A percentile compares a stretch with the other conserved stretches of the same genome.
Conservation (phyloP, 1,284 basidiomycete genomes). For the Fistulinella staudtii region DNA sequence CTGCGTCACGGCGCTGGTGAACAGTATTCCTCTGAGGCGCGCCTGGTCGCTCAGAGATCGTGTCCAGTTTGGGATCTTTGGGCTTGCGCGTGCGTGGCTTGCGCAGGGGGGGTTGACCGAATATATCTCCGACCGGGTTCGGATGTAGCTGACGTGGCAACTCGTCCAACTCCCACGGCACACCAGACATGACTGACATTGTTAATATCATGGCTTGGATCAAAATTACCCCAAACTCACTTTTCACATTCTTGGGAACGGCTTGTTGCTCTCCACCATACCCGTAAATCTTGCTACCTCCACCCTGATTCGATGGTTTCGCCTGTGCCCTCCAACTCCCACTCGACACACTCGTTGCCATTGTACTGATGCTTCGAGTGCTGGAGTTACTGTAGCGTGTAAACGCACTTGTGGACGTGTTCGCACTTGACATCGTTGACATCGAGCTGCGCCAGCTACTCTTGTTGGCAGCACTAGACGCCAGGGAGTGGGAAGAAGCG, state of each 20-base stretch:
- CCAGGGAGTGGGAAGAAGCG: slow-evolving; percentile 12
- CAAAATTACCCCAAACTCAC: slow-evolving; percentile 43
- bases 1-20: slow-evolving; percentile 47
- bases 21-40: slow-evolving; percentile 22
- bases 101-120: slow-evolving; percentile 55
- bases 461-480: slow-evolving; percentile 28
- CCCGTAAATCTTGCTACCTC: slow-evolving; percentile 16
- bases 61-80: slow-evolving; percentile 62
- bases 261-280: slow-evolving; percentile 27
- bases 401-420: slow-evolving; percentile 65
- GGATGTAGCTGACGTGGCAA: slow-evolving; percentile 60
- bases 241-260: slow-evolving; percentile 73
- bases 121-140: slow-evolving; percentile 59
- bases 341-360: slow-evolving; percentile 70
- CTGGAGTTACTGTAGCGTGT: slow-evolving; percentile 77
- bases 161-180: slow-evolving; percentile 68
- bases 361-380: slow-evolving; percentile 65
- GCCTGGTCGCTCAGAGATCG: slow-evolving; percentile 65
- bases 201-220: slow-evolving; percentile 4
- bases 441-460: slow-evolving; percentile 74
- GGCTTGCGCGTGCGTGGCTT: slow-evolving; percentile 64
- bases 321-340: slow-evolving; percentile 52
- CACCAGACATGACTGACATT: slow-evolving; percentile 61
- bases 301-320: slow-evolving; percentile 19
- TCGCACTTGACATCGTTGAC: slow-evolving; percentile 62